phyloP scores from a whole-genome alignment of 108 stramenopile genomes.

The Pseudonitzschia multistriata region DNA sequence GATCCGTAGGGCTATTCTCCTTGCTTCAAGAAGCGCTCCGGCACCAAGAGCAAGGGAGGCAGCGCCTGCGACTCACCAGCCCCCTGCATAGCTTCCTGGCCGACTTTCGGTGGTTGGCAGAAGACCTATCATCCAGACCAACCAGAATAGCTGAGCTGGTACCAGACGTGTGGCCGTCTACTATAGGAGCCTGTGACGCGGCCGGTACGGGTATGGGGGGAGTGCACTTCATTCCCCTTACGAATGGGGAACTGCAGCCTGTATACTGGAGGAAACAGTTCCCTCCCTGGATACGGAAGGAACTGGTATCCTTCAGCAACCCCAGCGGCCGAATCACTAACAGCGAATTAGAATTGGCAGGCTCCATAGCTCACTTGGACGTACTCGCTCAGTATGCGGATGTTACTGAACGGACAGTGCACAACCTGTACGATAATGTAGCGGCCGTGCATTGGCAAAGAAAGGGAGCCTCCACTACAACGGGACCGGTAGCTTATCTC shows the following conservation, averaged over 20 bases:
- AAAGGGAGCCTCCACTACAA: constrained; percentile 38
- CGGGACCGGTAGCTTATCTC: constrained; percentile 36
- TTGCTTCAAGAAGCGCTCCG: constrained; percentile 39
- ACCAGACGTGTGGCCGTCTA: constrained; percentile 21
- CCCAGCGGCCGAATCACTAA: constrained; percentile 34
- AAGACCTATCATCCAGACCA: constrained; percentile 16
- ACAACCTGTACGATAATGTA: too few relatives aligned
- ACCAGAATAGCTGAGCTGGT: constrained; percentile 41
- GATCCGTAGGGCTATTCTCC: constrained; percentile 34
- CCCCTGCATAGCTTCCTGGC: constrained; percentile 19
- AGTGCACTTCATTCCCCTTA: constrained; percentile 1
- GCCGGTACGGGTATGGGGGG: constrained; percentile 37
- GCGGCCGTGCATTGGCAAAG: constrained; percentile 32
- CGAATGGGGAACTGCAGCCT: constrained; percentile 9
- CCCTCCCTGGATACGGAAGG: constrained; percentile 20
- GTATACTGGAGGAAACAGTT: constrained; percentile 43
- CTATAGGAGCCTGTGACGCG: constrained; percentile 30
- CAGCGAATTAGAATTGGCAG: constrained; percentile 44
- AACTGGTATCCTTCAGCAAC: constrained; percentile 24
- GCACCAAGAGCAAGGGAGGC: too few relatives aligned
- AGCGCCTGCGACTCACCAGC: neutral
- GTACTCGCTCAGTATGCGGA: constrained; percentile 29
- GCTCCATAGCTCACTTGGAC: constrained; percentile 43
- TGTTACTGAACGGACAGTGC: constrained; percentile 36
- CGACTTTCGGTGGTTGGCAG: constrained; percentile 23